These are phyloP conservation scores for Hemileccinum rubropunctum DNA, from an alignment of 768 basidiomycete genomes.

Conservation along the genomic window DNA sequence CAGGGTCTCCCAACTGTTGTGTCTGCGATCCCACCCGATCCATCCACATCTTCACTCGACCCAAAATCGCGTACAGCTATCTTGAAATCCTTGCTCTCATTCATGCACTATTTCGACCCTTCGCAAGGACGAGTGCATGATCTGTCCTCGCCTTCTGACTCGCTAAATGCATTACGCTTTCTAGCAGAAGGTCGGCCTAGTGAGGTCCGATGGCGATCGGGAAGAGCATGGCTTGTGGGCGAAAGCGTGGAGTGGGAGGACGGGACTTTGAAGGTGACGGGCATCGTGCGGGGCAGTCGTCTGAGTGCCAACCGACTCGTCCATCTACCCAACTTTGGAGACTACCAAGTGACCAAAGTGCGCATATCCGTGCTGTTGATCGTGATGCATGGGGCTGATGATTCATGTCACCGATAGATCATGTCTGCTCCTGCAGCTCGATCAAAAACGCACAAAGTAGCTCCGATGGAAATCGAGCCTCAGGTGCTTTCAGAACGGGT, in stretches of 20 bases:
- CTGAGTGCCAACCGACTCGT: constrained; percentile 83
- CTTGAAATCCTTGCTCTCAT: constrained; percentile 87
- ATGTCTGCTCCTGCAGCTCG: constrained; percentile 53
- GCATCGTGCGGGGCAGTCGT: constrained; percentile 73
- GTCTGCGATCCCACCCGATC: constrained; percentile 62
- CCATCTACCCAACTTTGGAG: constrained; percentile 85
- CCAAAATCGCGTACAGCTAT: constrained; percentile 63
- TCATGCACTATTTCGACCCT: constrained; percentile 94
- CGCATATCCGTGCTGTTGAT: constrained; percentile 14
- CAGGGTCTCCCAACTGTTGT: constrained; percentile 87
- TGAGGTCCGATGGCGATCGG: constrained; percentile 80
- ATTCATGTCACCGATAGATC: constrained; percentile 48
- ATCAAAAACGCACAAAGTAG: constrained; percentile 33
- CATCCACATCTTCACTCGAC: constrained; percentile 45
- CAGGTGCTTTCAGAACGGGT: constrained; percentile 59
- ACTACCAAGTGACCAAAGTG: constrained; percentile 83
- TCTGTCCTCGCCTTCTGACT: constrained; percentile 59
- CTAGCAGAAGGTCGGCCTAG: constrained; percentile 83
- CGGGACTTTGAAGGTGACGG: constrained; percentile 71
- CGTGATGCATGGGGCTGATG: neutral
- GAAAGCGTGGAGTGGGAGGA: constrained; percentile 64
- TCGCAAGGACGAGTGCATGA: constrained; percentile 75
- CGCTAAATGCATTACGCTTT: constrained; percentile 67
- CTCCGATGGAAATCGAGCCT: constrained; percentile 69
- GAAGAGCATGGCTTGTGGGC: constrained; percentile 72